These are phyloP conservation scores for Amorphotheca resinae DNA, from an alignment of 495 filamentous ascomycete species.

Conservation along the genomic window DNA sequence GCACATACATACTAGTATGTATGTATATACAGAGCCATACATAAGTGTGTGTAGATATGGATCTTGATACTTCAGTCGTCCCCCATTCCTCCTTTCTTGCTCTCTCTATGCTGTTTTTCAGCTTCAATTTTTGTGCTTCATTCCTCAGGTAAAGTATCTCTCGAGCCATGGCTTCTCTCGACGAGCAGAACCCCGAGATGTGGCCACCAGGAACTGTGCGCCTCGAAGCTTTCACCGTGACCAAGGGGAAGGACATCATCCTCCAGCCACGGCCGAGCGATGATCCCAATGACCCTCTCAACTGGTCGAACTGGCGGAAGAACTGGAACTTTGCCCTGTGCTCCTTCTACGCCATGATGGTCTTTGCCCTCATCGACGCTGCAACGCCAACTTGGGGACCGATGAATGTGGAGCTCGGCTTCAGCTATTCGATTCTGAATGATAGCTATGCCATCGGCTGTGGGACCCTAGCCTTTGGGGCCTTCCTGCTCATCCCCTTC, in stretches of 20 bases:
- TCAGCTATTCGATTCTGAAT: constrained; percentile 25
- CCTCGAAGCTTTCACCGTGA: not conserved
- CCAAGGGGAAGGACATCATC: constrained; percentile 4
- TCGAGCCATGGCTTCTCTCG: no score
- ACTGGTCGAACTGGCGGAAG: constrained; percentile 22
- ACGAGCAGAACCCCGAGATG: no score
- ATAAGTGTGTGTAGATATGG: no score
- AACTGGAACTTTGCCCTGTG: constrained; percentile 27
- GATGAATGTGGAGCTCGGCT: constrained; percentile 27
- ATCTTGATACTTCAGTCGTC: no score
- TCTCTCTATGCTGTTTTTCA: no score
- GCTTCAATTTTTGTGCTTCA: no score
- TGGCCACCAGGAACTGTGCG: not conserved
- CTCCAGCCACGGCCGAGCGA: constrained; percentile 5
- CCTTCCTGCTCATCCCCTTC: constrained; percentile 33
- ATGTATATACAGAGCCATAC: no score
- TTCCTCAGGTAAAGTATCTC: no score
- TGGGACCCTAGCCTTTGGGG: constrained; percentile 28
- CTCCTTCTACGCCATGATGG: constrained; percentile 30
- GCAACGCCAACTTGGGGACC: constrained; percentile 30
- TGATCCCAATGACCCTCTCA: constrained; percentile 13
- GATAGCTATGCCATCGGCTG: constrained; percentile 27
- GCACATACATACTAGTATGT: no score
- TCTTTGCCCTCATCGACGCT: constrained; percentile 28
- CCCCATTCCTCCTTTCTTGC: no score